Evolutionary conservation across 768 basidiomycete genomes (phyloP), one percentile per base, ranked within the genome.

Genomic region (Mycena olivaceomarginata): DNA sequence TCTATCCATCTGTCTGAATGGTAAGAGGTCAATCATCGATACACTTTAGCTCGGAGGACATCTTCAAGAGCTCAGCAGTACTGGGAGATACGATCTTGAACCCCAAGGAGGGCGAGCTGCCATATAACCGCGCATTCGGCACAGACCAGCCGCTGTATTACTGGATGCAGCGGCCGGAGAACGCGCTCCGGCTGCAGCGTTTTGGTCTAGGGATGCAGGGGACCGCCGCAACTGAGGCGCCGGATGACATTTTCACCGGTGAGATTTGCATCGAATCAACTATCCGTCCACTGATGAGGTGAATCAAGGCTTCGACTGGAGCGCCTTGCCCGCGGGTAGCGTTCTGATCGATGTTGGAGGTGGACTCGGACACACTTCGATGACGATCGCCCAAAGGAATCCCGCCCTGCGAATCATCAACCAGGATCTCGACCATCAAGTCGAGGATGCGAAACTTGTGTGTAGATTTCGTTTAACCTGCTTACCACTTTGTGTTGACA

Each of bases 1-100:
- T 31, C 31, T 4, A 31, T 53, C 18, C 11, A 18, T 53, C 20
- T 53, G 16, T 53, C 51, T 9, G 51, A 45, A 15, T n/a, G 20
- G 7, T n/a, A 11, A 48, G 4, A 15, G 18, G 6, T 3, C 51
- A 31, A 31, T 53, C 18, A 8, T 20, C 51, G 20, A 53, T n/a
- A 7, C 51, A 5, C 51, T 7, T n/a, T 51, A 79, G 73, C n/a
- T 77, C 81, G 51, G 81, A 84, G 65, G 65, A 66, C 25, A 62
- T 43, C 7, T 64, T 60, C 25, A 25, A 25, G 25, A 25, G 25
- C 25, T 25, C 25, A 25, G 25, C 25, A 25, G 25, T 25, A 25
- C 25, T 25, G 25, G 25, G 25, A 10, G 51, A 53, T n/a, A 53
- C 51, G 11, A 20, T 53, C 9, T n/a, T 53, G 51, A n/a, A 53